A percentile compares a stretch with the other conserved stretches of the same genome.
These are phyloP conservation scores for Lactarius akahatsu DNA, from an alignment of 768 basidiomycete genomes.

Conservation along the genomic window DNA sequence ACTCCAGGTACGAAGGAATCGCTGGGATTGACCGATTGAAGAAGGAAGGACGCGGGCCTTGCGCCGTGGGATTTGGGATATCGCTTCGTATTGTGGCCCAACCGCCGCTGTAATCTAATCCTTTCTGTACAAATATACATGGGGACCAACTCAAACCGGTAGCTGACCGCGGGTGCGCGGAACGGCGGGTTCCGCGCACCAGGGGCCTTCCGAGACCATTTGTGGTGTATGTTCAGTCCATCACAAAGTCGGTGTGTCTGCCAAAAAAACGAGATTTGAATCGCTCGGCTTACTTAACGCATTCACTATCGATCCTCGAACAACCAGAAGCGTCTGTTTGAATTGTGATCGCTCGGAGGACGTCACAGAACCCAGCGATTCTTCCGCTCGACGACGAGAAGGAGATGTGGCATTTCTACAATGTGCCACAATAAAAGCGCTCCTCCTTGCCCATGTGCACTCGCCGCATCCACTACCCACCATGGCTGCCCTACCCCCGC, in stretches of 20 bases:
- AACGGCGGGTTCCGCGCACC: background rate
- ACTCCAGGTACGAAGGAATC: background rate
- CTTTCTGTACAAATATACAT: background rate
- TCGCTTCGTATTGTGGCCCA: background rate
- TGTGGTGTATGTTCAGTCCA: background rate
- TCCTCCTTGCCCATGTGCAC: background rate
- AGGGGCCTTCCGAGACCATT: background rate
- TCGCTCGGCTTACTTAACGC: background rate
- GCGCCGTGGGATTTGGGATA: slow-evolving; percentile 3
- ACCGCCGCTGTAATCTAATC: background rate
- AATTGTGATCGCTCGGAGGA: slow-evolving; percentile 11
- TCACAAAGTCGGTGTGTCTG: slow-evolving; percentile 6
- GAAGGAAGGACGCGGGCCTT: background rate
- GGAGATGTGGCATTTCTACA: background rate
- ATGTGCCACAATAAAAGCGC: background rate
- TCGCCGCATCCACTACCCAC: background rate
- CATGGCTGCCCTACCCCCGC: slow-evolving; percentile 9
- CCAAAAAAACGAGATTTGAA: no score
- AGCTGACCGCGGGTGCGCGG: background rate
- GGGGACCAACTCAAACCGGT: background rate
- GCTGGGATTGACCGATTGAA: slow-evolving; percentile 2
- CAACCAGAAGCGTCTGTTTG: background rate
- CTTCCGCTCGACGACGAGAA: background rate
- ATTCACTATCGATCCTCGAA: slow-evolving; percentile 10
- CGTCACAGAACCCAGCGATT: slow-evolving; percentile 6